Evolutionary conservation across 2,329 filamentous ascomycete species (phyloP).

Genomic region (Fusarium pseudoanthophilum): DNA sequence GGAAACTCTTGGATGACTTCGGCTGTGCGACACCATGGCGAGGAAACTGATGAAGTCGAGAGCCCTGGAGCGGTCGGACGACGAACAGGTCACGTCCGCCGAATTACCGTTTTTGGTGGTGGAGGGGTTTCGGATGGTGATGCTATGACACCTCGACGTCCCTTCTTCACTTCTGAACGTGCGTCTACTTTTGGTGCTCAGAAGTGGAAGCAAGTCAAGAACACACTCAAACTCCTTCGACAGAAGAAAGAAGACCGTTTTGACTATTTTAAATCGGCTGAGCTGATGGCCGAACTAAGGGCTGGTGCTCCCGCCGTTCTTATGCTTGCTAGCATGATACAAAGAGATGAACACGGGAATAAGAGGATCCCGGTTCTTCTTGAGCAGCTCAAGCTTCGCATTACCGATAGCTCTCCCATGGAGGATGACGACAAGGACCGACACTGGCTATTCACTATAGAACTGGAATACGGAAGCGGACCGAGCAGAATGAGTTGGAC

Average conservation of each 20-base stretch:
- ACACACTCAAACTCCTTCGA: slow-evolving; percentile 81
- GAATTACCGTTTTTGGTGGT: slow-evolving; percentile 73
- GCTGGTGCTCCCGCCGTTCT: slow-evolving; percentile 93
- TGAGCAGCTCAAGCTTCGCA: slow-evolving; percentile 90
- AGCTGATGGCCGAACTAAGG: slow-evolving; percentile 93
- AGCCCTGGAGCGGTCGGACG: slow-evolving; percentile 59
- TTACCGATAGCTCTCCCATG: slow-evolving; percentile 80
- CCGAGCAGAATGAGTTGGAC: slow-evolving; percentile 97
- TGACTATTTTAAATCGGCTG: slow-evolving; percentile 94
- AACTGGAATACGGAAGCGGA: slow-evolving; percentile 95
- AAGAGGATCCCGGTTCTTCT: slow-evolving; percentile 93
- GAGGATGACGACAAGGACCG: slow-evolving; percentile 72
- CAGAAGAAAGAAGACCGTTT: slow-evolving; percentile 88
- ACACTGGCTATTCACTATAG: slow-evolving; percentile 89
- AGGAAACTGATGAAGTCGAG: slow-evolving; percentile 64
- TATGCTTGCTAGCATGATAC: slow-evolving; percentile 97
- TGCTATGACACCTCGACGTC: slow-evolving; percentile 64
- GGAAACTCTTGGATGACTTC: slow-evolving; percentile 68
- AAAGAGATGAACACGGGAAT: slow-evolving; percentile 94
- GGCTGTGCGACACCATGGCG: slow-evolving; percentile 58
- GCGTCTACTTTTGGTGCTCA: slow-evolving; percentile 80
- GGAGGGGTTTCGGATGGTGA: slow-evolving; percentile 73
- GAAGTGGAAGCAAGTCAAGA: slow-evolving; percentile 94
- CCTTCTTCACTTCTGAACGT: slow-evolving; percentile 72
- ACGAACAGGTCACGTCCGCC: slow-evolving; percentile 71